phyloP scores from a whole-genome alignment of 345 rosid genomes.

The Arabidopsis arenosa region DNA sequence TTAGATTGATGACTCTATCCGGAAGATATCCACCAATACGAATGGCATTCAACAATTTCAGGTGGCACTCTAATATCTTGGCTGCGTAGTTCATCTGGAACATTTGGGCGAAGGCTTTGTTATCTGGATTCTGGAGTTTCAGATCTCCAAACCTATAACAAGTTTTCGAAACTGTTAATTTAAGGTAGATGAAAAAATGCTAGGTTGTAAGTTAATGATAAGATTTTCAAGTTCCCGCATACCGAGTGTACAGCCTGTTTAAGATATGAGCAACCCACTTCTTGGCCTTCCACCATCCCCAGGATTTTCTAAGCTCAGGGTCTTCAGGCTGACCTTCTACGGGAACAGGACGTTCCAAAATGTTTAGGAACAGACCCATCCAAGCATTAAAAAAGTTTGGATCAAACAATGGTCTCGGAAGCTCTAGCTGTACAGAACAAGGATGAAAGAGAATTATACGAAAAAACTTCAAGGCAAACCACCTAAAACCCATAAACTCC shows the following conservation, averaged over 20 bases:
- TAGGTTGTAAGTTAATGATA: constrained; percentile 13
- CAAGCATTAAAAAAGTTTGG: constrained; percentile 88
- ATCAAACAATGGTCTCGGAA: constrained; percentile 86
- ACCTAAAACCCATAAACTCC: constrained; percentile 7
- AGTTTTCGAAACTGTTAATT: neutral
- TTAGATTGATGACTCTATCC: constrained; percentile 92
- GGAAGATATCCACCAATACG: constrained; percentile 95
- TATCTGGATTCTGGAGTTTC: constrained; percentile 90
- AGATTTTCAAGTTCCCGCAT: constrained; percentile 27
- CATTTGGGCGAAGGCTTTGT: constrained; percentile 87
- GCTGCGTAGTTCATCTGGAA: constrained; percentile 94
- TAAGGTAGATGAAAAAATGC: constrained; percentile 10
- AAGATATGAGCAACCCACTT: constrained; percentile 98
- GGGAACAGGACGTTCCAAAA: constrained; percentile 94
- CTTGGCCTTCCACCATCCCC: constrained; percentile 99
- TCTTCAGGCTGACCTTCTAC: constrained; percentile 88
- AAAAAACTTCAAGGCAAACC: neutral
- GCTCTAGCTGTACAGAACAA: constrained; percentile 73
- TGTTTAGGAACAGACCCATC: constrained; percentile 90
- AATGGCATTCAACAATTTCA: constrained; percentile 79
- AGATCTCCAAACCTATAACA: constrained; percentile 89
- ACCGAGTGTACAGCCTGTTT: constrained; percentile 95
- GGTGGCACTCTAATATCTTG: constrained; percentile 89
- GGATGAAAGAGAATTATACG: constrained; percentile 8
- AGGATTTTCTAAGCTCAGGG: constrained; percentile 88